Base-by-base conservation (phyloP, 2,329 filamentous ascomycete genomes). In the Sclerotinia borealis region DNA sequence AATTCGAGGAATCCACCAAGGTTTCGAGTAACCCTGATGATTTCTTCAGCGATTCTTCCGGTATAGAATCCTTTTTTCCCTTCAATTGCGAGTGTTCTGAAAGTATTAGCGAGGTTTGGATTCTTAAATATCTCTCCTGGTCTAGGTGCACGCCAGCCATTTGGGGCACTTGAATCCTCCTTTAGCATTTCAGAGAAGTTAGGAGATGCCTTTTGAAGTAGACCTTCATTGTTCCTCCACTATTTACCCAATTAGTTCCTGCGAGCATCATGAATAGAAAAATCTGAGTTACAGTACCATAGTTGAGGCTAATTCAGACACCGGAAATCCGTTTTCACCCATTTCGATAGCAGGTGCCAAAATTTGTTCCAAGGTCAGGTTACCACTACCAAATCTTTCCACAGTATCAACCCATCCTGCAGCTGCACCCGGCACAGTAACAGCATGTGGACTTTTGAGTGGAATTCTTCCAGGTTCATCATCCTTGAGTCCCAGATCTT, bases 391-490 rank as follows among this genome's bases (percentile, higher is more conserved):
- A 72, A 98, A 96, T 61, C 85, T 86, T 76, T 93, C 88, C 1
- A 97, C 82, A 0, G 90, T 88, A 75, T 99, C 95, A 29, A 91
- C 87, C 95, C 95, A 99, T 0, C 93, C 95, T 0, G 92, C 95
- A 0, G 95, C 86, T 1, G 95, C 93, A 7, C 95, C 95, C 0
- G 95, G 95, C 0, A 95, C 88, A 1, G 93, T 96, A 1, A 92
- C 91, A 11, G 92, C 83, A 73, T 96, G 90, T 17, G 91, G 87
- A 72, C 88, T 93, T 39, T 78, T 77, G 78, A 89, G 85, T 19
- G 93, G 92, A 37, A 97, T 93, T 49, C 79, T 78, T 1, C 79
- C 81, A 0, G 73, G 69, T 45, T 83, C 77, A 15, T 82, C 85
- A 9, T 85, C 81, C 1, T 81, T 79, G 17, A 95, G 71, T 0